These are phyloP conservation scores for Phoenix roebelenii DNA, from an alignment of 176 grass and related monocot genomes.

Conservation along the genomic window DNA sequence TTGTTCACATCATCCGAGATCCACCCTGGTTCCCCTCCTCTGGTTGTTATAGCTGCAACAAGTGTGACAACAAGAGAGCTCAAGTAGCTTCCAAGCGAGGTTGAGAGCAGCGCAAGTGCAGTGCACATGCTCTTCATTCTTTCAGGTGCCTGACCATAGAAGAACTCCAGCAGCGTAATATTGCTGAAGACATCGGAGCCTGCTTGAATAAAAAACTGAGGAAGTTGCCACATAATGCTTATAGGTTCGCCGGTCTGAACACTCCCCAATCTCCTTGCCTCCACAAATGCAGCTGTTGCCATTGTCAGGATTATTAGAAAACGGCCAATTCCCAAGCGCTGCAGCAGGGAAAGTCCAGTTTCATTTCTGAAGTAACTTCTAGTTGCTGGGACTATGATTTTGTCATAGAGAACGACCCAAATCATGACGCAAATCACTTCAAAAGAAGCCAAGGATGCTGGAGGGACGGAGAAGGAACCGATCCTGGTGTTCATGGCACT, in stretches of 20 bases:
- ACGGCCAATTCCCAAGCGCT: constrained; percentile 54
- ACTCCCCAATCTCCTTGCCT: constrained; percentile 38
- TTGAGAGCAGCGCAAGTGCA: constrained; percentile 56
- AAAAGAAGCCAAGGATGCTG: constrained; percentile 6
- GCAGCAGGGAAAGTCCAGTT: constrained; percentile 45
- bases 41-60: constrained; percentile 37
- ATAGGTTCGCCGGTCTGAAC: constrained; percentile 23
- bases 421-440: constrained; percentile 13
- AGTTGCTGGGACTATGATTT: neutral
- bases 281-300: constrained; percentile 34
- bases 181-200: constrained; percentile 54
- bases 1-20: constrained; percentile 65
- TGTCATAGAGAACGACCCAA: constrained; percentile 11
- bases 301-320: constrained; percentile 47
- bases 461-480: constrained; percentile 5
- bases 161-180: constrained; percentile 73
- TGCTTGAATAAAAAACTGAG: constrained; percentile 55
- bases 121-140: constrained; percentile 86
- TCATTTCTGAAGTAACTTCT: neutral
- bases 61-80: constrained; percentile 59
- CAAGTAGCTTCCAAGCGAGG: constrained; percentile 61
- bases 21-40: constrained; percentile 38
- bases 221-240: constrained; percentile 59
- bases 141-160: constrained; percentile 72
- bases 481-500: constrained; percentile 12